These are phyloP conservation scores for Agaricus subrufescens DNA, from an alignment of 768 basidiomycete genomes.

Conservation along the genomic window DNA sequence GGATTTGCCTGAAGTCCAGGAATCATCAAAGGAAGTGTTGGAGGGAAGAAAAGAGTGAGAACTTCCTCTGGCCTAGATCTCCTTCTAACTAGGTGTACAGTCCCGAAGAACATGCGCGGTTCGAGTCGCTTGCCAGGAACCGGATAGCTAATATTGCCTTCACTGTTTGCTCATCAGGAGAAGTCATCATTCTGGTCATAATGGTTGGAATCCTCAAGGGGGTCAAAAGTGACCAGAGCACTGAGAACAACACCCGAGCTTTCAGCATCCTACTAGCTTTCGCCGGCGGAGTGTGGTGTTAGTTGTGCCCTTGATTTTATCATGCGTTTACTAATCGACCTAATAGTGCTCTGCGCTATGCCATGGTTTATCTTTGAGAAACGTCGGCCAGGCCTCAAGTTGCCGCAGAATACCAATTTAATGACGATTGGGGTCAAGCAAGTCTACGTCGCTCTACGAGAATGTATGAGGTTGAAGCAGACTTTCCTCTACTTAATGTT, in stretches of 20 bases:
- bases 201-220: constrained; percentile 76
- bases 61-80: neutral
- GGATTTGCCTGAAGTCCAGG: constrained; percentile 64
- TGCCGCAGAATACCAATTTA: constrained; percentile 51
- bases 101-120: constrained; percentile 41
- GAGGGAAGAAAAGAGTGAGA: constrained; percentile 44
- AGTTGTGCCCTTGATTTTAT: constrained; percentile 18
- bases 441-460: constrained; percentile 53
- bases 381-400: constrained; percentile 55
- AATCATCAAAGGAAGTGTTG: constrained; percentile 37
- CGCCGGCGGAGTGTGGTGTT: constrained; percentile 72
- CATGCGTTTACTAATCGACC: neutral
- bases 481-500: constrained; percentile 72
- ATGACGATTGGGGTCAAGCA: constrained; percentile 68
- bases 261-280: constrained; percentile 79
- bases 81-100: constrained; percentile 21
- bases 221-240: constrained; percentile 53
- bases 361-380: constrained; percentile 76
- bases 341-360: constrained; percentile 55
- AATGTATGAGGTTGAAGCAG: constrained; percentile 66
- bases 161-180: constrained; percentile 62
- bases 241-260: constrained; percentile 69
- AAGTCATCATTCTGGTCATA: constrained; percentile 62
- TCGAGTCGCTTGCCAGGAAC: constrained; percentile 65
- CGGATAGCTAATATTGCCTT: constrained; percentile 76